Percentiles rank a stretch among this genome's conserved stretches.
phyloP scores from a whole-genome alignment of 345 rosid genomes.

The Cochlearia excelsa region DNA sequence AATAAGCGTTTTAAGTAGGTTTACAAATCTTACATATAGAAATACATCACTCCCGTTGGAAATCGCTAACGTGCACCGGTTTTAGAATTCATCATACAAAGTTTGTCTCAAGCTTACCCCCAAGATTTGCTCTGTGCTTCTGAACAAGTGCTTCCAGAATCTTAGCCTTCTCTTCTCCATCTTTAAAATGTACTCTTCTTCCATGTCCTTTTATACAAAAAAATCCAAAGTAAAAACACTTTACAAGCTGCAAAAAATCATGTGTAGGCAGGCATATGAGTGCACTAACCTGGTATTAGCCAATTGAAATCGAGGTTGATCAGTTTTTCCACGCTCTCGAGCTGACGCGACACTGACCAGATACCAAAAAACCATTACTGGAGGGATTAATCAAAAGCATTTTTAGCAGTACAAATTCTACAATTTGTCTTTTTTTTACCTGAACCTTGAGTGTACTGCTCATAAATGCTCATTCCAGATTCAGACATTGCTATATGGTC shows the following conservation, averaged over 20 bases:
- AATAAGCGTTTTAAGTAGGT: too few species aligned
- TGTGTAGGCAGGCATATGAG: not conserved
- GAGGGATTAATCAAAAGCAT: slow-evolving; percentile 10
- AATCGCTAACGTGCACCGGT: not conserved
- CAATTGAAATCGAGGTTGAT: slow-evolving; percentile 33
- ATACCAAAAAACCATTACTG: not conserved
- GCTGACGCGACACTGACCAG: slow-evolving; percentile 37
- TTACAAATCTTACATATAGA: not conserved
- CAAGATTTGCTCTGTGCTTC: slow-evolving; percentile 27
- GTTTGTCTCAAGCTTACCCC: slow-evolving; percentile 13
- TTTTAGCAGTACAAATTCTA: not conserved
- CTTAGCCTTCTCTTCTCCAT: slow-evolving; percentile 30
- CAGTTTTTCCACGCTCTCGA: slow-evolving; percentile 28
- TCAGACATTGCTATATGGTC: slow-evolving; percentile 30
- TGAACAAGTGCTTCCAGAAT: slow-evolving; percentile 31
- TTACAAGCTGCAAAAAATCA: not conserved
- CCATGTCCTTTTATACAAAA: slow-evolving; percentile 29
- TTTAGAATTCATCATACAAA: slow-evolving; percentile 1
- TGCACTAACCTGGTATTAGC: slow-evolving; percentile 32
- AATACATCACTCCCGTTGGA: not conserved
- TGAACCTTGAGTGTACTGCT: slow-evolving; percentile 35
- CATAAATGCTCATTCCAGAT: slow-evolving; percentile 33
- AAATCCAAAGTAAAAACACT: not conserved
- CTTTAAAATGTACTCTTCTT: slow-evolving; percentile 33
- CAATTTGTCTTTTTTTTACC: slow-evolving; percentile 22